A percentile compares a stretch with the other conserved stretches of the same genome.
Conservation (phyloP, 129 eudicot genomes). For the Sambucus nigra region DNA sequence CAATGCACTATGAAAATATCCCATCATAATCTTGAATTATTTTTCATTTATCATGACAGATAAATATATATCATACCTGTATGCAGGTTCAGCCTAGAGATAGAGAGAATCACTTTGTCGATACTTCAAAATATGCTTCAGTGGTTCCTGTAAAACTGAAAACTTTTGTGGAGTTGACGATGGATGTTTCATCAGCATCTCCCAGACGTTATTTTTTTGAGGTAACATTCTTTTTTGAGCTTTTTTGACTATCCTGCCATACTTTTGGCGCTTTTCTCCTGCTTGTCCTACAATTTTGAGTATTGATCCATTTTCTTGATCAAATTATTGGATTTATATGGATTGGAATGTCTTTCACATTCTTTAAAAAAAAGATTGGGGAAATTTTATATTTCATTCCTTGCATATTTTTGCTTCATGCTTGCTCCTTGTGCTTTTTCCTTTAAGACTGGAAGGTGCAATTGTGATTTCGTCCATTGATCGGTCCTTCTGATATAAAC, state of each 20-base stretch:
- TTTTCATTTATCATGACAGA: background rate
- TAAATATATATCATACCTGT: background rate
- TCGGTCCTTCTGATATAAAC: background rate
- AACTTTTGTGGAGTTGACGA: constrained; percentile 66
- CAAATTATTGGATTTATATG: too few relatives aligned
- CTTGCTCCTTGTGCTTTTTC: background rate
- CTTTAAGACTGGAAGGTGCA: background rate
- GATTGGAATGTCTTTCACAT: too few relatives aligned
- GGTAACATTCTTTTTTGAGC: constrained; percentile 41
- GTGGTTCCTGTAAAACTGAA: constrained; percentile 44
- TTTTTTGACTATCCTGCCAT: background rate
- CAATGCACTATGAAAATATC: background rate
- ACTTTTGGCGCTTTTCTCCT: background rate
- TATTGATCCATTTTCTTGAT: background rate
- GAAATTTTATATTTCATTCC: too few relatives aligned
- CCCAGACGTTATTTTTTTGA: constrained; percentile 98
- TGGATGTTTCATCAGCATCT: constrained; percentile 93
- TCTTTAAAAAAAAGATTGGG: too few relatives aligned
- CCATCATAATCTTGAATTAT: background rate
- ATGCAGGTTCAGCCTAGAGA: constrained; percentile 58
- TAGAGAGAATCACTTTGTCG: constrained; percentile 13
- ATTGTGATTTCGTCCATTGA: background rate
- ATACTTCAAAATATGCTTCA: constrained; percentile 11
- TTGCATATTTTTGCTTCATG: too few relatives aligned
- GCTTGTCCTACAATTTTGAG: background rate